These are phyloP conservation scores for Penicillium psychrosexuale DNA, from an alignment of 2,329 filamentous ascomycete genomes.

Conservation along the genomic window DNA sequence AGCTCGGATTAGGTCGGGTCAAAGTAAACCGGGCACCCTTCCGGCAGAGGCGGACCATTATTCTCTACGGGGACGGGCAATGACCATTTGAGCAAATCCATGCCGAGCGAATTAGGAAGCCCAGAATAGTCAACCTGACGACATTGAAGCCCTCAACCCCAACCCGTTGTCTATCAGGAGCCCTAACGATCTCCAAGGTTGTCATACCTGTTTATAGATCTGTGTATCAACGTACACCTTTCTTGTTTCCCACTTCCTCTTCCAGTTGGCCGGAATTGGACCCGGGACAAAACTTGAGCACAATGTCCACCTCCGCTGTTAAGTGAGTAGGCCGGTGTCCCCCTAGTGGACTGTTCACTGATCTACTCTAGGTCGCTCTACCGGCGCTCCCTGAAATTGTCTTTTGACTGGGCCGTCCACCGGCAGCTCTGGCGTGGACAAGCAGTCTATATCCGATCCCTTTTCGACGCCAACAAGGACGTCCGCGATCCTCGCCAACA, in stretches of 20 bases:
- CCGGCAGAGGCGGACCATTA: conserved; percentile 8
- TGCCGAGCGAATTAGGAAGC: conserved; percentile 22
- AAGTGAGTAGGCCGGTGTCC: conserved; percentile 31
- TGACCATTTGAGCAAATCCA: conserved; percentile 25
- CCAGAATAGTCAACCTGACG: conserved; percentile 25
- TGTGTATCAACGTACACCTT: background rate
- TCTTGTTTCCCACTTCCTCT: background rate
- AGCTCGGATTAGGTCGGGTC: conserved; percentile 13
- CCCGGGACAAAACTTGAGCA: background rate
- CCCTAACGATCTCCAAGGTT: background rate
- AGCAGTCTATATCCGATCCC: conserved; percentile 87
- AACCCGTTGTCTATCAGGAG: conserved; percentile 9
- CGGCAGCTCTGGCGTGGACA: conserved; percentile 92
- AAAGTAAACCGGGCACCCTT: conserved; percentile 8
- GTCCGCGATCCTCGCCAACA: conserved; percentile 81
- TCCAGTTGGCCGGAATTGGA: conserved; percentile 7
- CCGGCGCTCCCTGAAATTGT: conserved; percentile 85
- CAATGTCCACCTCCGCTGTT: conserved; percentile 38
- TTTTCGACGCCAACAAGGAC: conserved; percentile 91
- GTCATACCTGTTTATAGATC: background rate
- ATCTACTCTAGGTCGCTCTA: conserved; percentile 64
- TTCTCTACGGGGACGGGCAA: conserved; percentile 16
- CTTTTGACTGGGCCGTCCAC: conserved; percentile 93
- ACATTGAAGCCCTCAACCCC: conserved; percentile 2
- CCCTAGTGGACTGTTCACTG: conserved; percentile 22